Evolutionary conservation across 352 stramenopile genomes (phyloP), one percentile per base, ranked within the genome.

Genomic region (Pythium diclinum): DNA sequence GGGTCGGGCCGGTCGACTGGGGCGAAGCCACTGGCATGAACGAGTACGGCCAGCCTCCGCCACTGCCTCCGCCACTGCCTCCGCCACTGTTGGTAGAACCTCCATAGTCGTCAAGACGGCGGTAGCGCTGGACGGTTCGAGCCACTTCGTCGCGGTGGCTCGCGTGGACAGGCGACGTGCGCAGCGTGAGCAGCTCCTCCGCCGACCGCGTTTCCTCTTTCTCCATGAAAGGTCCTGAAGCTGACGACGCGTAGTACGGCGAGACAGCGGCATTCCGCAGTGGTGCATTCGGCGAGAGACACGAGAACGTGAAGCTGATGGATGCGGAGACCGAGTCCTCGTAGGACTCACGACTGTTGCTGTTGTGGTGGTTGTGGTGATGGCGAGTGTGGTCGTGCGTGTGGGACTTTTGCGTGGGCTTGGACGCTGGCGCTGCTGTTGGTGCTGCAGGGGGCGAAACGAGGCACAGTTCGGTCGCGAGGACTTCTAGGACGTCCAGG

Each of bases 101-200:
- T 28, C 25, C 25, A 28, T 28, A 28, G 1, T 51, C 44, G 44
- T 51, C 44, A n/a, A 51, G 19, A 16, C 44, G 44, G 6, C 44
- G 44, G 14, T 51, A 51, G 44, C 44, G 44, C 14, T 51, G 44
- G 4, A 51, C 44, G 6, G n/a, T 51, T n/a, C 33, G 49, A 2
- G 14, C 49, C 30, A 38, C 16, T 25, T 38, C 49, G 17, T 56
- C 25, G 3, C 32, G 13, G 16, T 33, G 56, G n/a, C 17, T 52
- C 28, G 44, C 44, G 42, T 72, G 61, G 8, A 74, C 67, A 6
- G 67, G 67, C 0, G 67, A 74, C 28, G 62, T 63, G 14, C 40
- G 56, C 11, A 74, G 61, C 34, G 61, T 69, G n/a, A 74, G 52
- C 21, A 74, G 30, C 30, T 67, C 67, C 42, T 74, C 67, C 1